Evolutionary conservation across 2,329 filamentous ascomycete genomes (phyloP).

Genomic region (Aureobasidium sp.): DNA sequence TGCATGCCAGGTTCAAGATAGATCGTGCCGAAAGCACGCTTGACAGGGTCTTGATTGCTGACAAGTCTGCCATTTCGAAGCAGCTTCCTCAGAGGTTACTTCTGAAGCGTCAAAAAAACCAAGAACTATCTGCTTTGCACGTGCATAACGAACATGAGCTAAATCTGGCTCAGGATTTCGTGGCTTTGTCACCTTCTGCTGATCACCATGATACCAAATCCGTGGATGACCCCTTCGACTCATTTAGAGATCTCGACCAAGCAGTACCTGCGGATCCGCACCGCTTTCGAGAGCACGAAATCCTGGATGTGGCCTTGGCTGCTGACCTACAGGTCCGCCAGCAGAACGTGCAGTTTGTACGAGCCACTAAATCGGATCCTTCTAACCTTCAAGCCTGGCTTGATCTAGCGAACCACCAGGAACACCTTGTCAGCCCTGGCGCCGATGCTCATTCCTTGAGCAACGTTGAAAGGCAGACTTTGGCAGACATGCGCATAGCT

Average conservation of each 20-base stretch:
- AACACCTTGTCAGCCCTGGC: conserved; percentile 50
- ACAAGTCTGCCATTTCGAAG: background rate
- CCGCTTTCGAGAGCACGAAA: background rate
- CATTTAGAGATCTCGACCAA: background rate
- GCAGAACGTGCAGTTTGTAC: conserved; percentile 54
- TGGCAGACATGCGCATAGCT: conserved; percentile 70
- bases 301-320: background rate
- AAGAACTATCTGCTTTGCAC: conserved; percentile 30
- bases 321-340: conserved; percentile 31
- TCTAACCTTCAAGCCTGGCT: conserved; percentile 66
- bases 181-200: background rate
- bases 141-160: background rate
- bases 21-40: conserved; percentile 55
- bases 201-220: conserved; percentile 4
- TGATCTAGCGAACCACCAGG: conserved; percentile 69
- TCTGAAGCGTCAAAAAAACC: conserved; percentile 36
- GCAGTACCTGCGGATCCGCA: background rate
- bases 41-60: conserved; percentile 19
- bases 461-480: conserved; percentile 55
- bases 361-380: conserved; percentile 56
- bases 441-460: conserved; percentile 40
- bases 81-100: conserved; percentile 26
- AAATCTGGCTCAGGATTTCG: conserved; percentile 4
- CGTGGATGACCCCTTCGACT: background rate
- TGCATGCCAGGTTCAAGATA: conserved; percentile 52